phyloP scores from a whole-genome alignment of 495 filamentous ascomycete genomes.

The Aspergillus ellipticus region DNA sequence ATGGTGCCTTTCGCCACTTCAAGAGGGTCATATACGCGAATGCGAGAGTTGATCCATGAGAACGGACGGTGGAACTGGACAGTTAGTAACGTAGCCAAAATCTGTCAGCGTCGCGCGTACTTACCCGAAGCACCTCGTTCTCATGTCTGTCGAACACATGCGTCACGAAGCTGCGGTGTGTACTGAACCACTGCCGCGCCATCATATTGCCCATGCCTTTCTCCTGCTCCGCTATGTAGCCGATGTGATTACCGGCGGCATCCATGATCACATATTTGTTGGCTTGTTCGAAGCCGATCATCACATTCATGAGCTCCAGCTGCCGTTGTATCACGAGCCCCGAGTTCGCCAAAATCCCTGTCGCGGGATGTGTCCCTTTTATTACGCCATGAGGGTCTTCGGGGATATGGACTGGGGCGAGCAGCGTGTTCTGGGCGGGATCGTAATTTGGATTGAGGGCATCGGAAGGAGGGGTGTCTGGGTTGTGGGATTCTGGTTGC shows the following conservation, averaged over 20 bases:
- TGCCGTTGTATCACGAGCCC: constrained; percentile 63
- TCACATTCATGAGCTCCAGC: constrained; percentile 67
- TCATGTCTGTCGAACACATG: constrained; percentile 66
- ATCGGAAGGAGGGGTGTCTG: constrained; percentile 8
- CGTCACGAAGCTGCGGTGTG: constrained; percentile 65
- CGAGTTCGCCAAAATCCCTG: constrained; percentile 56
- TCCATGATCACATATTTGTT: constrained; percentile 72
- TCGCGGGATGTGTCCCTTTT: constrained; percentile 58
- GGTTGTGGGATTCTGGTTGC: constrained; percentile 2
- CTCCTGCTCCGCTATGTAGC: constrained; percentile 67
- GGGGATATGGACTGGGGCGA: constrained; percentile 55
- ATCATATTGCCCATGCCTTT: constrained; percentile 55
- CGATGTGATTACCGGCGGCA: constrained; percentile 63
- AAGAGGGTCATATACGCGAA: constrained; percentile 60
- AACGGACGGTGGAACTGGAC: constrained; percentile 64
- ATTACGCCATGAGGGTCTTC: constrained; percentile 61
- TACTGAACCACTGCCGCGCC: constrained; percentile 60
- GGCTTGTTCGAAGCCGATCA: constrained; percentile 70
- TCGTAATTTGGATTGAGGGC: constrained; percentile 28
- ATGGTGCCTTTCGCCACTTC: constrained; percentile 26
- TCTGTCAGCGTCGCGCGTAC: constrained; percentile 2
- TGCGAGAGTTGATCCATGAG: constrained; percentile 62
- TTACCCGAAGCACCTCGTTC: constrained; percentile 59
- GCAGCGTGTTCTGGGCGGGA: constrained; percentile 43
- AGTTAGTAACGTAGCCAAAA: not conserved